phyloP scores from a whole-genome alignment of 352 stramenopile species.

The Pythium volutum region DNA sequence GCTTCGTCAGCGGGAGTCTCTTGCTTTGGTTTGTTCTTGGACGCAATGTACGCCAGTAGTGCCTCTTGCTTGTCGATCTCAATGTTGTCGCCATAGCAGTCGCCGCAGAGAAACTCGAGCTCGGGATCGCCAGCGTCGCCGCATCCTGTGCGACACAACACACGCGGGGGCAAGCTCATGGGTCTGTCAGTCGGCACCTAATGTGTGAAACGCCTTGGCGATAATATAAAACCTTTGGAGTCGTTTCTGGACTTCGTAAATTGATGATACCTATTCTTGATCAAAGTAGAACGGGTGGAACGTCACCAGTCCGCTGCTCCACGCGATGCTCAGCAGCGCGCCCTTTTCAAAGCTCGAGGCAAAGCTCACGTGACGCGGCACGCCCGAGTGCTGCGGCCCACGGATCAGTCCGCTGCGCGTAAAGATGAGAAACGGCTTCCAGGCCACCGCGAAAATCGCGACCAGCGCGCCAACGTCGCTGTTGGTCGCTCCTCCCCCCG shows the following conservation, averaged over 20 bases:
- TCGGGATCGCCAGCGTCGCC: constrained; percentile 57
- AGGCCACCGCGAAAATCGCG: constrained; percentile 65
- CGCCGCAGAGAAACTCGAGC: constrained; percentile 59
- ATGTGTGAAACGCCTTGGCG: not conserved
- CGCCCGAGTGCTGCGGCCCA: constrained; percentile 51
- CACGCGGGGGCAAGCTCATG: constrained; percentile 50
- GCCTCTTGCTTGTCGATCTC: constrained; percentile 44
- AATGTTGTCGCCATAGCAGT: constrained; percentile 54
- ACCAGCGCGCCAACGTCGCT: constrained; percentile 49
- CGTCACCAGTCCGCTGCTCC: constrained; percentile 73
- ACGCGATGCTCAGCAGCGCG: constrained; percentile 64
- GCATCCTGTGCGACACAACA: constrained; percentile 53
- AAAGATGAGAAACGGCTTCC: constrained; percentile 76
- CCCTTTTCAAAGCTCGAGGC: constrained; percentile 67
- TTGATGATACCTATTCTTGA: constrained; percentile 25
- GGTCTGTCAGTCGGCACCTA: not conserved
- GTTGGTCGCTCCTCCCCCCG: constrained; percentile 1
- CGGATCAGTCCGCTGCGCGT: constrained; percentile 33
- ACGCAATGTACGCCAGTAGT: constrained; percentile 32
- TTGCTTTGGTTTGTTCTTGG: constrained; percentile 2
- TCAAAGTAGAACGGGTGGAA: constrained; percentile 83
- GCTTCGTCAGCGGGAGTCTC: not conserved
- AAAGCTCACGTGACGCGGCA: constrained; percentile 58
- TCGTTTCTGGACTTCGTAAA: not conserved
- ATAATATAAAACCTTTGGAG: not conserved